Conservation (phyloP, 768 basidiomycete species). For the Cubamyces sp. region DNA sequence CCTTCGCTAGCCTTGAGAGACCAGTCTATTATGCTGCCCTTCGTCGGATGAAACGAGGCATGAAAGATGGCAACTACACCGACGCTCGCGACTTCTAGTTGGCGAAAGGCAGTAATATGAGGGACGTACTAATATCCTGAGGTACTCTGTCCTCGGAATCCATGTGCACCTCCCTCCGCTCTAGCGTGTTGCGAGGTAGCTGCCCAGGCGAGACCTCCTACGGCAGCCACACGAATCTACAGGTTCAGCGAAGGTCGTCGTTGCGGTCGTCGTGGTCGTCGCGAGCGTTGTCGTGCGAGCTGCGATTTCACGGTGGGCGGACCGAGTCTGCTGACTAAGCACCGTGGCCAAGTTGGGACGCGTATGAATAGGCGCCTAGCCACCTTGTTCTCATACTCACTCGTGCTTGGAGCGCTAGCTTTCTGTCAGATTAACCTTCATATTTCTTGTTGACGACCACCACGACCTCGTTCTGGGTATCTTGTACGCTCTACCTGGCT, state of each 20-base stretch:
- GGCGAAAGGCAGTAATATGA: not conserved
- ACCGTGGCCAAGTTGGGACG: not conserved
- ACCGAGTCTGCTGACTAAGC: constrained; percentile 14
- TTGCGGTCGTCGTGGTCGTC: constrained; percentile 21
- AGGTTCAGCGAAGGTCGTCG: not conserved
- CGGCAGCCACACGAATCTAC: not conserved
- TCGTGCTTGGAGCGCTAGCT: no score
- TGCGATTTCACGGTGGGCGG: constrained; percentile 1
- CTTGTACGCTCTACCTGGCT: not conserved
- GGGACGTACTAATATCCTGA: constrained; percentile 57
- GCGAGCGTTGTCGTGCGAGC: constrained; percentile 10
- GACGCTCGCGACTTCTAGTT: not conserved
- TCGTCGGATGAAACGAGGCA: constrained; percentile 82
- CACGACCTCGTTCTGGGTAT: not conserved
- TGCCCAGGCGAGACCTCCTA: not conserved
- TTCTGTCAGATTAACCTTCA: not conserved
- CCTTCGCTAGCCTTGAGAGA: constrained; percentile 71
- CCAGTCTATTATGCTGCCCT: constrained; percentile 83
- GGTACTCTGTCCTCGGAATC: constrained; percentile 35
- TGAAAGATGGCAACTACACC: constrained; percentile 78
- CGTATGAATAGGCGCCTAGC: constrained; percentile 1
- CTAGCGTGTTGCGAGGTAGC: not conserved
- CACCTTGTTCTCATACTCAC: constrained; percentile 4
- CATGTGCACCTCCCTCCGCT: not conserved
- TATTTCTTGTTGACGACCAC: not conserved